phyloP scores from a whole-genome alignment of 225 moss, liverwort and hornwort genomes.

The Marchantia polymorpha region DNA sequence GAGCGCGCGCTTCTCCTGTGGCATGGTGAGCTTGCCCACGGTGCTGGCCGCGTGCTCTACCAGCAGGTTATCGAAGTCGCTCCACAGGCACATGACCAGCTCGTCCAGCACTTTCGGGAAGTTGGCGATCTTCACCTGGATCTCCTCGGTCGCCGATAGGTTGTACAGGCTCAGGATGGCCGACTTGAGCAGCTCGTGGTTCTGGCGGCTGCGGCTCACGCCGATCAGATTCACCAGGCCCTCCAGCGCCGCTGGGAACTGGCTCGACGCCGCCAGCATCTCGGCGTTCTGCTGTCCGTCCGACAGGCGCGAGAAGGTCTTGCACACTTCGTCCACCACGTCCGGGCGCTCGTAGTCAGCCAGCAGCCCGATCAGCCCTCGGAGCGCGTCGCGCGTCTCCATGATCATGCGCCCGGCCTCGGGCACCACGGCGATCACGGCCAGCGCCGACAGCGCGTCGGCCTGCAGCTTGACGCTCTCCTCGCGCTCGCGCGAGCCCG shows the following conservation, averaged over 20 bases:
- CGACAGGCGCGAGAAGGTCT: constrained; percentile 19
- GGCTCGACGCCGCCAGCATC: constrained; percentile 12
- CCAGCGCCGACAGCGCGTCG: constrained; percentile 21
- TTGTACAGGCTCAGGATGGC: constrained; percentile 24
- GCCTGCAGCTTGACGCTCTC: constrained; percentile 13
- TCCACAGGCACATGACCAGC: constrained; percentile 18
- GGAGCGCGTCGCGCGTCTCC: constrained; percentile 21
- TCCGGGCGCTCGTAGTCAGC: constrained; percentile 15
- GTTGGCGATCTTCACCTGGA: constrained; percentile 31
- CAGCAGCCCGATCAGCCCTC: constrained; percentile 12
- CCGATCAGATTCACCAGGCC: constrained; percentile 11
- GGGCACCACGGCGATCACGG: constrained; percentile 19
- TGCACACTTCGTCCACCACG: constrained; percentile 16
- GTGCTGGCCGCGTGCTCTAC: constrained; percentile 22
- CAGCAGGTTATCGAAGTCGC: constrained; percentile 6
- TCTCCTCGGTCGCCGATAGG: constrained; percentile 32
- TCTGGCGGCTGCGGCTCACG: background rate
- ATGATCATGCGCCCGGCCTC: constrained; percentile 31
- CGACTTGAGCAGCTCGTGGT: constrained; percentile 14
- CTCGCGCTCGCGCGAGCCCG: background rate
- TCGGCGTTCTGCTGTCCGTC: constrained; percentile 17
- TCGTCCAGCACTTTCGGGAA: constrained; percentile 20
- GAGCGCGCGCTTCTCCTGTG: constrained; percentile 17
- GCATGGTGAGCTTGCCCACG: constrained; percentile 22
- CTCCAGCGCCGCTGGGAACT: constrained; percentile 17